phyloP scores from a whole-genome alignment of 2,329 filamentous ascomycete species.

The Pseudopithomyces maydicus region DNA sequence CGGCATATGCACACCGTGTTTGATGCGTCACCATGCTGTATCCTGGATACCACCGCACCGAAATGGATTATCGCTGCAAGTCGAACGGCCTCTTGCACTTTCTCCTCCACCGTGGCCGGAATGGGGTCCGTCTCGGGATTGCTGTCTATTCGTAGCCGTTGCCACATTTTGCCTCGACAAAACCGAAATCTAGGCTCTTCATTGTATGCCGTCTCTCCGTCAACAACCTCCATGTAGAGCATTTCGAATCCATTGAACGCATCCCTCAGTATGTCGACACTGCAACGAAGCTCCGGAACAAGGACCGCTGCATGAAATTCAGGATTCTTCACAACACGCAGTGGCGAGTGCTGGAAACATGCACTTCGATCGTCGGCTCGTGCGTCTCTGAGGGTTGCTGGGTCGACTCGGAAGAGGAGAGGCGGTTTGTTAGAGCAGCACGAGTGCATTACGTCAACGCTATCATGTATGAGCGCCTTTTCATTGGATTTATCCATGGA shows the following conservation, averaged over 20 bases:
- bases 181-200: slow-evolving; percentile 10
- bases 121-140: not conserved
- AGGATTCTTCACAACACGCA: slow-evolving; percentile 15
- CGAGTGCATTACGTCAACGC: slow-evolving; percentile 21
- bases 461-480: not conserved
- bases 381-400: slow-evolving; percentile 15
- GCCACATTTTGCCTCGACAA: slow-evolving; percentile 13
- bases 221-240: slow-evolving; percentile 19
- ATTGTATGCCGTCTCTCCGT: slow-evolving; percentile 13
- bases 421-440: slow-evolving; percentile 19
- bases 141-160: not conserved
- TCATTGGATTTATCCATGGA: too few species aligned
- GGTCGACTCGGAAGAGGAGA: slow-evolving; percentile 13
- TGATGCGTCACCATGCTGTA: slow-evolving; percentile 18
- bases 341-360: slow-evolving; percentile 21
- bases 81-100: slow-evolving; percentile 12
- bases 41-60: slow-evolving; percentile 15
- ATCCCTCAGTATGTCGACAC: slow-evolving; percentile 15
- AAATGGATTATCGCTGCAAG: slow-evolving; percentile 20
- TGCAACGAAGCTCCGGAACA: slow-evolving; percentile 8
- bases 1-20: slow-evolving; percentile 14
- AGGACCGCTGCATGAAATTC: not conserved
- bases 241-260: slow-evolving; percentile 22
- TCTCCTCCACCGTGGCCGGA: not conserved
- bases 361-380: slow-evolving; percentile 4